phyloP scores from a whole-genome alignment of 164 flowering plant genomes.

The Hamamelis virginiana region DNA sequence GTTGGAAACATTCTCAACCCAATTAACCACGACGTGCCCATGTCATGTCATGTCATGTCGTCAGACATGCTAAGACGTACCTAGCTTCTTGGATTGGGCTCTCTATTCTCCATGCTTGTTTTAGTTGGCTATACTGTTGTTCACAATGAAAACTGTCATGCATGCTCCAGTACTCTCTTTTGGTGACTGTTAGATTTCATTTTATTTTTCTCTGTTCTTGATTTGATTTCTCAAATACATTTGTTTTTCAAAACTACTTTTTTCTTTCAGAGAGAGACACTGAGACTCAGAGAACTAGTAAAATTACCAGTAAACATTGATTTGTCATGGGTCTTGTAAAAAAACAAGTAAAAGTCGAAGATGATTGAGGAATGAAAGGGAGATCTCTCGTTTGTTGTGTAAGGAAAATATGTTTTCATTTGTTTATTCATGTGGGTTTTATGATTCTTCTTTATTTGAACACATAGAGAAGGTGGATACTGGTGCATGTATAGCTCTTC shows the following conservation, averaged over 20 bases:
- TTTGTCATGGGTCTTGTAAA: constrained; percentile 17
- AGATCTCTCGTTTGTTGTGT: constrained; percentile 69
- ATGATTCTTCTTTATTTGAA: background rate
- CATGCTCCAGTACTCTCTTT: too few species aligned
- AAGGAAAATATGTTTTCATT: constrained; percentile 20
- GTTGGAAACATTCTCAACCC: background rate
- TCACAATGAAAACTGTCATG: too few species aligned
- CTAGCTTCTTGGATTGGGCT: constrained; percentile 15
- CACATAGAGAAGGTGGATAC: constrained; percentile 10
- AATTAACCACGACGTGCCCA: background rate
- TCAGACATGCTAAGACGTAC: constrained; percentile 2
- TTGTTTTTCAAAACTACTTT: constrained; percentile 4
- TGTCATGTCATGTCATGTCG: background rate
- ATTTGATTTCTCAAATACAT: background rate
- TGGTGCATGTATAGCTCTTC: constrained; percentile 38
- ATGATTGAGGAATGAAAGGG: constrained; percentile 80
- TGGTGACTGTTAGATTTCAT: constrained; percentile 7
- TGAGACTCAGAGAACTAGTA: constrained; percentile 14
- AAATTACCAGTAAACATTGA: constrained; percentile 24
- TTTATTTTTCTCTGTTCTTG: background rate
- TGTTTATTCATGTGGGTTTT: background rate
- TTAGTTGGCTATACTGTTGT: too few species aligned
- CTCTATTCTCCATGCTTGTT: too few species aligned
- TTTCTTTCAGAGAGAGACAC: constrained; percentile 16
- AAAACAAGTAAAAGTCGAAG: constrained; percentile 44